Base-by-base conservation (phyloP, 176 grass and related monocot species). In the Oryza coarctata region DNA sequence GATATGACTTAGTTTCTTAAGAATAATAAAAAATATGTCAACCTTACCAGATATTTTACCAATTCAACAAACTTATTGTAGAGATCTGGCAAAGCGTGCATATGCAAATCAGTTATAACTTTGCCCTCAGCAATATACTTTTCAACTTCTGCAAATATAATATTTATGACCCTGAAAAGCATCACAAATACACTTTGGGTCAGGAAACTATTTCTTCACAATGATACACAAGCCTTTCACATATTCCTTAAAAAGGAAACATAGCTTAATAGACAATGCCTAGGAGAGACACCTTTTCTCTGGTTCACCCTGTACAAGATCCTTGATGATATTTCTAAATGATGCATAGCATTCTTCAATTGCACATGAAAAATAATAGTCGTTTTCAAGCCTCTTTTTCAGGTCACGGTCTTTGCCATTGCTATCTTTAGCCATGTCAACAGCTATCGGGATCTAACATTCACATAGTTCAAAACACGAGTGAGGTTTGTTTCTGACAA, bases 371-470 rank as follows among this genome's bases (percentile, higher is more conserved):
- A 98, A 94, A 84, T 98, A 98, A 82, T 78, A 72, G 89, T 98
- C 95, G 68, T 70, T 84, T 0, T 65, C 74, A 74, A 98, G 68
- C 87, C 92, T 94, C 74, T 93, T 94, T 87, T 73, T 89, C 65
- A 98, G 84, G 78, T 94, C 95, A 68, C 69, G 15, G 12, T 94
- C 92, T 60, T 93, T 93, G 30, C 85, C 68, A 32, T 91, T 89
- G 79, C 90, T 91, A 83, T 94, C 92, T 86, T 91, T 94, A 67
- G 95, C 95, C 92, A 98, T 98, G 82, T 98, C 90, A 81, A 98
- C 81, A 58, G 95, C 95, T 94, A 98, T 94, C 3, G 95, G 95
- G 38, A 98, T 78, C 95, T 98, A 26, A 15, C 9, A 89, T 76
- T 86, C 34, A 81, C 55, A 70, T 33, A 68, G 49, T 84, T 73